Evolutionary conservation across 2,329 filamentous ascomycete genomes (phyloP).

Genomic region (Hortaea sp.): DNA sequence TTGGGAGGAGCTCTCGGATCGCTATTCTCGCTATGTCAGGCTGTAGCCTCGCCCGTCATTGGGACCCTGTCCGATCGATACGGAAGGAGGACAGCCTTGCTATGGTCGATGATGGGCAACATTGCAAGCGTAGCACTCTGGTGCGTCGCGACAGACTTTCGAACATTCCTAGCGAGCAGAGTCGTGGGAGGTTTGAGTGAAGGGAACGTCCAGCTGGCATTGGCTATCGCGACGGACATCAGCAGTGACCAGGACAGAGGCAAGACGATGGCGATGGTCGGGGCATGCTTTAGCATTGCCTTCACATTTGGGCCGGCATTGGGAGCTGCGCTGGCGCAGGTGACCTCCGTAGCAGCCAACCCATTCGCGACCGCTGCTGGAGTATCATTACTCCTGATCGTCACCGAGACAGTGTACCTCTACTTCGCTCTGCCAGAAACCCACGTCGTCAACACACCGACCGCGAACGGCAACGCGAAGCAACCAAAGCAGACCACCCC

Average conservation of each 20-base stretch:
- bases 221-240: slow-evolving; percentile 92
- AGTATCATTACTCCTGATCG: slow-evolving; percentile 74
- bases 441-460: slow-evolving; percentile 37
- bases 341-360: slow-evolving; percentile 71
- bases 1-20: slow-evolving; percentile 89
- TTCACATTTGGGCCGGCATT: slow-evolving; percentile 94
- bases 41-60: slow-evolving; percentile 83
- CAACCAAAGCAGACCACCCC: slow-evolving; percentile 15
- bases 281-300: slow-evolving; percentile 90
- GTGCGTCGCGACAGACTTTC: slow-evolving; percentile 88
- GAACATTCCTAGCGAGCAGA: slow-evolving; percentile 88
- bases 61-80: slow-evolving; percentile 79
- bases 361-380: slow-evolving; percentile 89
- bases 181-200: slow-evolving; percentile 89
- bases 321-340: slow-evolving; percentile 72
- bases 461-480: slow-evolving; percentile 10
- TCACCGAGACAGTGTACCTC: slow-evolving; percentile 79
- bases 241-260: slow-evolving; percentile 76
- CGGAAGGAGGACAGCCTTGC: slow-evolving; percentile 75
- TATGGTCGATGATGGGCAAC: slow-evolving; percentile 88
- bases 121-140: slow-evolving; percentile 87
- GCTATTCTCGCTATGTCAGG: slow-evolving; percentile 86
- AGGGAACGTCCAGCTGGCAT: slow-evolving; percentile 92
- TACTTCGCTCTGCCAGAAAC: slow-evolving; percentile 83
- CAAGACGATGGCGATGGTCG: slow-evolving; percentile 90